Percentiles rank a stretch among this genome's conserved stretches.
Evolutionary conservation across 805 yeast genomes (phyloP).

Genomic region (Candida krabiensis): DNA sequence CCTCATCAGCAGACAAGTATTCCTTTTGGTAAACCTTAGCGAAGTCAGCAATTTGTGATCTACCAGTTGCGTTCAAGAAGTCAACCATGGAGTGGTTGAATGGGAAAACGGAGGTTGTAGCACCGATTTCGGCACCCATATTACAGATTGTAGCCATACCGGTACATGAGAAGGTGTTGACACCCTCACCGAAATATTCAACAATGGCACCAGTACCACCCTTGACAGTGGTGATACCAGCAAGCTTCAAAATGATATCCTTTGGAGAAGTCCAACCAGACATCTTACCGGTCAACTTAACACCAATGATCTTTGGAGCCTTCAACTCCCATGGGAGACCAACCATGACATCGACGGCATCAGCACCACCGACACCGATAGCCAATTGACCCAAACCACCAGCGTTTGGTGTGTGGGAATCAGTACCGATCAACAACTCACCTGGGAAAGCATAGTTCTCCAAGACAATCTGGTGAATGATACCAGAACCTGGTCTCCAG

Average conservation of each 20-base stretch:
- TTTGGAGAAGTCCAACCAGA: conserved; percentile 97
- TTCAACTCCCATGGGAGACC: conserved; percentile 98
- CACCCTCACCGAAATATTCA: conserved; percentile 97
- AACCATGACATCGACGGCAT: conserved; percentile 96
- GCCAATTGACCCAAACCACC: conserved; percentile 99
- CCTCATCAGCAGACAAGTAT: conserved; percentile 77
- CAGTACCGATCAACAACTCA: conserved; percentile 95
- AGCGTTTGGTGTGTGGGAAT: conserved; percentile 98
- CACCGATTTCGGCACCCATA: conserved; percentile 99
- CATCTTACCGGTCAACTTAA: conserved; percentile 84
- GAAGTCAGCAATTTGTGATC: conserved; percentile 79
- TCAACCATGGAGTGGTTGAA: conserved; percentile 52
- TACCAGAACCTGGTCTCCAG: conserved; percentile 99
- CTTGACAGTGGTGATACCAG: conserved; percentile 90
- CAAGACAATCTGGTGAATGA: conserved; percentile 94
- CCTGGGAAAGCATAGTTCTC: conserved; percentile 98
- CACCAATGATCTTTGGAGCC: conserved; percentile 95
- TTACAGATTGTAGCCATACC: conserved; percentile 99
- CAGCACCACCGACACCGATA: conserved; percentile 99
- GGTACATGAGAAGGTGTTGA: conserved; percentile 82
- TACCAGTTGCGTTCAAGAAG: conserved; percentile 79
- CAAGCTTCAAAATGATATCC: conserved; percentile 90
- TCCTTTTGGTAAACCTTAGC: conserved; percentile 51
- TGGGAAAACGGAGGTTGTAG: conserved; percentile 97
- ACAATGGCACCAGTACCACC: conserved; percentile 98